phyloP scores from a whole-genome alignment of 108 stramenopile species.

The Seminavis robusta region DNA sequence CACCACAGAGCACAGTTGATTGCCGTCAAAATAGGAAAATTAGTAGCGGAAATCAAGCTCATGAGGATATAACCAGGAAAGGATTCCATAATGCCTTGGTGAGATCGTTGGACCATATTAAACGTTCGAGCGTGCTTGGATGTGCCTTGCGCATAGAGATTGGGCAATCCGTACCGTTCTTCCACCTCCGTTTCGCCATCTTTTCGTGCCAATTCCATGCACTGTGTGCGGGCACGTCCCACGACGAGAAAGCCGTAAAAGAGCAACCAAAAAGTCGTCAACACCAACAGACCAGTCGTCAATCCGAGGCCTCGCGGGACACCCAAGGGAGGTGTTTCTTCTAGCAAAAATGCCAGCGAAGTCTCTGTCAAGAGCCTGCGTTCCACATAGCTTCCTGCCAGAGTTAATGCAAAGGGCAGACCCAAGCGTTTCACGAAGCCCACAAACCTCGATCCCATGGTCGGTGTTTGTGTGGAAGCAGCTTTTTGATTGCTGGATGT shows the following conservation, averaged over 20 bases:
- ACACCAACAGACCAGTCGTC: too few species aligned
- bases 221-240: constrained; percentile 45
- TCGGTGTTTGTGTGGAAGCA: too few species aligned
- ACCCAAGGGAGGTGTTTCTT: too few species aligned
- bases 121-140: constrained; percentile 50
- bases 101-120: constrained; percentile 56
- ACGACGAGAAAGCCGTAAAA: constrained; percentile 46
- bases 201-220: constrained; percentile 44
- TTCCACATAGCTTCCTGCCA: too few species aligned
- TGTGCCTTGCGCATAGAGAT: constrained; percentile 55
- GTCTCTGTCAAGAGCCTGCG: too few species aligned
- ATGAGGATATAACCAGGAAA: constrained; percentile 15
- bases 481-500: too few species aligned
- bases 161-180: constrained; percentile 46
- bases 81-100: constrained; percentile 64
- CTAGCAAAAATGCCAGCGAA: too few species aligned
- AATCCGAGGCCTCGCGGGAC: too few species aligned
- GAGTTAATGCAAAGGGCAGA: too few species aligned
- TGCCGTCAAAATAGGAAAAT: constrained; percentile 13
- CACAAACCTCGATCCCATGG: too few species aligned
- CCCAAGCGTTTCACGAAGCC: too few species aligned
- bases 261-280: too few species aligned
- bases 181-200: constrained; percentile 60
- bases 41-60: background rate
- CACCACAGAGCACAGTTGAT: constrained; percentile 12